A percentile compares a stretch with the other conserved stretches of the same genome.
phyloP scores from a whole-genome alignment of 768 basidiomycete species.

The Termitomyces titanicus region DNA sequence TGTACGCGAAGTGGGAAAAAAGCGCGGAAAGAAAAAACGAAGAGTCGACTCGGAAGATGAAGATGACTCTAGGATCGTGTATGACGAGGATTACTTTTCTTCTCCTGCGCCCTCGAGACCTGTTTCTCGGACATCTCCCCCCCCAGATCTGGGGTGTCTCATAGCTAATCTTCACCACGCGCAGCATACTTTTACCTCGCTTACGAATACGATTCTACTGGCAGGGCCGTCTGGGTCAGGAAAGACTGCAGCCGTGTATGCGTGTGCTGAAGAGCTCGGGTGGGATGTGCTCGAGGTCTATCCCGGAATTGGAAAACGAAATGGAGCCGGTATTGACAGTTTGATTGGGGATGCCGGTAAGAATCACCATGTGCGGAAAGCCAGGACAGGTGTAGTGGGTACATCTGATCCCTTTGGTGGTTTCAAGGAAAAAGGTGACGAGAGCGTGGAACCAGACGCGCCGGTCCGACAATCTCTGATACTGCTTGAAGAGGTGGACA shows the following conservation, averaged over 20 bases:
- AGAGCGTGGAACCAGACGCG: constrained; percentile 11
- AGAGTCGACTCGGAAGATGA: constrained; percentile 54
- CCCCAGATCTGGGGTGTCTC: background rate
- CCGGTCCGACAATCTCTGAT: constrained; percentile 81
- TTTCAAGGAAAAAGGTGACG: background rate
- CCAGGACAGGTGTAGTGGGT: constrained; percentile 7
- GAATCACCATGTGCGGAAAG: constrained; percentile 75
- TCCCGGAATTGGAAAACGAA: constrained; percentile 90
- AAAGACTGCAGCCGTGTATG: constrained; percentile 91
- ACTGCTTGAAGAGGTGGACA: constrained; percentile 92
- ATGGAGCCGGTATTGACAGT: constrained; percentile 69
- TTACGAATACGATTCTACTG: constrained; percentile 87
- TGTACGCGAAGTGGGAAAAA: constrained; percentile 48
- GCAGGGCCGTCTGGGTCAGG: constrained; percentile 81
- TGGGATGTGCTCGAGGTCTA: constrained; percentile 98
- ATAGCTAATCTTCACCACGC: background rate
- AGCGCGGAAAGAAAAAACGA: constrained; percentile 49
- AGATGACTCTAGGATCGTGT: constrained; percentile 56
- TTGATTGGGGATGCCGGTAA: constrained; percentile 91
- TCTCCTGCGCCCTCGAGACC: constrained; percentile 15
- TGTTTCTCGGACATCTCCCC: background rate
- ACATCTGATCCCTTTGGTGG: background rate
- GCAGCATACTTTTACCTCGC: constrained; percentile 31
- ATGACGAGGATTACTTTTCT: constrained; percentile 29
- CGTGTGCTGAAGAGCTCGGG: constrained; percentile 88